Conservation (phyloP, 805 yeast species). For the Saccharomycopsis javanensis region DNA sequence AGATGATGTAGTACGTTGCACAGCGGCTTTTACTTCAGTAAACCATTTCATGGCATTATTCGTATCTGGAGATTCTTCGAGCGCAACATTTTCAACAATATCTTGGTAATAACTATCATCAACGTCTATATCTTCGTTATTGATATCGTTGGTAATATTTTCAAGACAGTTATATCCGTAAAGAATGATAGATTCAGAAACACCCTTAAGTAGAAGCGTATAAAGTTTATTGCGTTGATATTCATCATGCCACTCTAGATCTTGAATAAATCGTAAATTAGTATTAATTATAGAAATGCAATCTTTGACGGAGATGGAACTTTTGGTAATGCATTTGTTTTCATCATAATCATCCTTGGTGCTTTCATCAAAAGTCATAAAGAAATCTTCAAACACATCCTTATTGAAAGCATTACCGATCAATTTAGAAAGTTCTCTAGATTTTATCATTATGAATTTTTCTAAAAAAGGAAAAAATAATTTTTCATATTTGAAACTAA, state of each 20-base stretch:
- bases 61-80: constrained; percentile 20
- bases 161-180: constrained; percentile 35
- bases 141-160: constrained; percentile 21
- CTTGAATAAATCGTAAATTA: constrained; percentile 44
- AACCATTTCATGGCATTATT: constrained; percentile 36
- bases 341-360: constrained; percentile 19
- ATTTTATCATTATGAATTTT: constrained; percentile 34
- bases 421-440: constrained; percentile 36
- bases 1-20: constrained; percentile 26
- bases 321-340: constrained; percentile 34
- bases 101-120: constrained; percentile 15
- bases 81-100: constrained; percentile 20
- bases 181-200: constrained; percentile 49
- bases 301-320: constrained; percentile 58
- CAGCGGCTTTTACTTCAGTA: constrained; percentile 41
- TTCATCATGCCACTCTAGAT: constrained; percentile 56
- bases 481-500: constrained; percentile 47
- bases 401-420: constrained; percentile 45
- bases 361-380: constrained; percentile 30
- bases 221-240: constrained; percentile 53
- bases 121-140: constrained; percentile 17
- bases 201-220: constrained; percentile 50
- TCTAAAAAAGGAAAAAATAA: constrained; percentile 41
- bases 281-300: constrained; percentile 55
- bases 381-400: constrained; percentile 50